Evolutionary conservation across 1,284 basidiomycete genomes (phyloP).

Genomic region (Xerocomus subilludens): DNA sequence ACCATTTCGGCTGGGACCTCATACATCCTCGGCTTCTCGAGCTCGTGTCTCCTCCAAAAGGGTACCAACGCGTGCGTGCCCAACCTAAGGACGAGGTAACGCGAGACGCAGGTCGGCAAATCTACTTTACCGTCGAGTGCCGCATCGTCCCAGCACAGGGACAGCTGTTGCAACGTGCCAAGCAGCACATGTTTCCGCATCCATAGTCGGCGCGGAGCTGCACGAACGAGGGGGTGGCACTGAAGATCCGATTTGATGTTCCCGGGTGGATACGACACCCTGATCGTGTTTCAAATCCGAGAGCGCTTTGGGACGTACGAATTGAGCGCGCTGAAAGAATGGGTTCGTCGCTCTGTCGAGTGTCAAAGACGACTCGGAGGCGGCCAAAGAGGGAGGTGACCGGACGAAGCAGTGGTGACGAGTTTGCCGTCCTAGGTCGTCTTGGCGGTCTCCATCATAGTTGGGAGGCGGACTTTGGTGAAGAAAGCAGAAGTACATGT

Average conservation of each 20-base stretch:
- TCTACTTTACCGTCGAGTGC: slow-evolving; percentile 51
- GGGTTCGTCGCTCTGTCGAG: slow-evolving; percentile 51
- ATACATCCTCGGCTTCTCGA: slow-evolving; percentile 43
- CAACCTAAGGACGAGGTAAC: slow-evolving; percentile 56
- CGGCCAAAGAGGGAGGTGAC: slow-evolving; percentile 42
- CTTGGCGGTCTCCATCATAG: slow-evolving; percentile 55
- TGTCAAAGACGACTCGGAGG: slow-evolving; percentile 53
- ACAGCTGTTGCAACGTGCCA: slow-evolving; percentile 56
- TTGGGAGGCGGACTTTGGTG: slow-evolving; percentile 62
- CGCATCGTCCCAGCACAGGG: slow-evolving; percentile 53
- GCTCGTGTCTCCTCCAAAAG: slow-evolving; percentile 44
- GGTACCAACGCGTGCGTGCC: slow-evolving; percentile 48
- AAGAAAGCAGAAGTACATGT: slow-evolving; percentile 50
- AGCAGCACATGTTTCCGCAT: slow-evolving; percentile 35
- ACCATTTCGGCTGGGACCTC: neutral
- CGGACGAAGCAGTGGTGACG: slow-evolving; percentile 58
- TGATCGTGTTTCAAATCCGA: too few relatives aligned
- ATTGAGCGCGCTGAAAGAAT: slow-evolving; percentile 54
- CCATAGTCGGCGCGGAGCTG: too few relatives aligned
- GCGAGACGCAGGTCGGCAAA: neutral
- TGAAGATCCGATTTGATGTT: neutral
- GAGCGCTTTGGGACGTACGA: slow-evolving; percentile 44
- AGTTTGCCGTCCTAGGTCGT: slow-evolving; percentile 49
- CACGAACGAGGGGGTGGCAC: neutral
- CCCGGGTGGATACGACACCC: slow-evolving; percentile 43